phyloP scores from a whole-genome alignment of 768 basidiomycete genomes.

The Rubroboletus satanas region DNA sequence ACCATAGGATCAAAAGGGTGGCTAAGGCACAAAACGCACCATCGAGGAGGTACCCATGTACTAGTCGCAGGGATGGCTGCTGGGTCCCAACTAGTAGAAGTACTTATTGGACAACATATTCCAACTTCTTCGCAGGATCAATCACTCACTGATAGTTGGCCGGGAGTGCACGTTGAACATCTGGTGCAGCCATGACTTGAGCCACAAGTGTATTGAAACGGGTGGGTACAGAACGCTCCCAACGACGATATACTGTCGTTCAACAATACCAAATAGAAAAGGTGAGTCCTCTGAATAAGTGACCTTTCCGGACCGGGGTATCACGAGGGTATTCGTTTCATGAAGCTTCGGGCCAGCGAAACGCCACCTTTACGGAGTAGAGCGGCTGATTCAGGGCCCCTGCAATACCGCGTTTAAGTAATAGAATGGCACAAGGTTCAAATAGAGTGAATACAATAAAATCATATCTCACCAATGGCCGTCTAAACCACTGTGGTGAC shows the following conservation, averaged over 20 bases:
- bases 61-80: conserved; percentile 21
- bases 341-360: background rate
- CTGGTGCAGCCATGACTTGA: conserved; percentile 20
- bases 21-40: conserved; percentile 3
- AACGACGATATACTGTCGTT: background rate
- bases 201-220: background rate
- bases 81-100: conserved; percentile 20
- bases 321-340: background rate
- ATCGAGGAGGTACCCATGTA: conserved; percentile 27
- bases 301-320: background rate
- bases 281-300: background rate
- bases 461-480: background rate
- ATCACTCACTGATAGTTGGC: conserved; percentile 17
- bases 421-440: background rate
- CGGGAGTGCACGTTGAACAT: conserved; percentile 15
- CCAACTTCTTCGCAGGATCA: background rate
- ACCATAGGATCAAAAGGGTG: background rate
- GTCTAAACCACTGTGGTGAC: background rate
- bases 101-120: background rate
- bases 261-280: background rate
- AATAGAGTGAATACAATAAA: too few species aligned
- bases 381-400: background rate
- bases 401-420: background rate
- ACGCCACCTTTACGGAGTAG: background rate
- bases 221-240: background rate